phyloP scores from a whole-genome alignment of 441 rosid species.

The Arabidopsis lyrata region DNA sequence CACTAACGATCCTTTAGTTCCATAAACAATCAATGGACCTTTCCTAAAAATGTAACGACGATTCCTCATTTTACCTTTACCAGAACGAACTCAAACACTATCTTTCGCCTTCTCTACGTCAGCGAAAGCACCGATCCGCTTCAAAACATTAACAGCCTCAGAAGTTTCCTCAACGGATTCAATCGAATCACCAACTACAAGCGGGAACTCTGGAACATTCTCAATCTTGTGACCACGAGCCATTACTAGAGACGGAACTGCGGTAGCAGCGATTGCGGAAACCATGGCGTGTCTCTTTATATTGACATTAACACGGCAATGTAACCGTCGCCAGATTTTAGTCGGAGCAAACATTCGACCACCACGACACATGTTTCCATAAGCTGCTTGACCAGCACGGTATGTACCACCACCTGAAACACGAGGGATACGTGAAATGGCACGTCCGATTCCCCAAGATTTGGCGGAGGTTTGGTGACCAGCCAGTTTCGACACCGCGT shows the following conservation, averaged over 20 bases:
- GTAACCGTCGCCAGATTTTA: not conserved
- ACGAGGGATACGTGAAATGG: not conserved
- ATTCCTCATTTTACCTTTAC: not conserved
- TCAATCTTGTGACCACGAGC: not conserved
- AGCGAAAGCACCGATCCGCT: not conserved
- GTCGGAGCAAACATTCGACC: not conserved
- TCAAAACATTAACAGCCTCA: not conserved
- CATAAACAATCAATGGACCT: constrained; percentile 10
- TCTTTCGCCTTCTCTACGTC: not conserved
- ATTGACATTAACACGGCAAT: not conserved
- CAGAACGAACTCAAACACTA: not conserved
- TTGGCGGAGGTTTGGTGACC: too few species aligned
- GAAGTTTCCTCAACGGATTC: not conserved
- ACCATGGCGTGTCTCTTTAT: not conserved
- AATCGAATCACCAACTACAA: not conserved
- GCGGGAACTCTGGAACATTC: not conserved
- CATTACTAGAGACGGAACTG: not conserved
- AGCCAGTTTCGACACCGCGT: not conserved
- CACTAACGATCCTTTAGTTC: constrained; percentile 73
- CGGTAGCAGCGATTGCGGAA: not conserved
- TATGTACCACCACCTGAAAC: not conserved
- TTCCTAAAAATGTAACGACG: not conserved
- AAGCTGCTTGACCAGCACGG: not conserved
- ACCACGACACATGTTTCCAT: not conserved
- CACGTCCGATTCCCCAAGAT: not conserved